These are phyloP conservation scores for Phaeosphaeria sp. DNA, from an alignment of 2,329 filamentous ascomycete species.

Conservation along the genomic window DNA sequence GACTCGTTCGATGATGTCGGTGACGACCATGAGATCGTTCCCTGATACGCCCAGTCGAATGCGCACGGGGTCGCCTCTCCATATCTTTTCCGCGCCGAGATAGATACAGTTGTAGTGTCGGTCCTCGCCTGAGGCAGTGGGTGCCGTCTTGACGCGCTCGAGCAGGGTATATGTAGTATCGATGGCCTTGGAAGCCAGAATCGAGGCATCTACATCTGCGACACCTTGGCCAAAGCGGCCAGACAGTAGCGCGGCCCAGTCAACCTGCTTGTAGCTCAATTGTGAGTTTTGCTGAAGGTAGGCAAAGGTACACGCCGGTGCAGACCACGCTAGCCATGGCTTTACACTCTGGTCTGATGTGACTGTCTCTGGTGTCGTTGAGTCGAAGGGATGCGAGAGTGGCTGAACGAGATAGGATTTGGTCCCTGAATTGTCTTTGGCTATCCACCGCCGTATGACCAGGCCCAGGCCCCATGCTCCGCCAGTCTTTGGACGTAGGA, in stretches of 20 bases:
- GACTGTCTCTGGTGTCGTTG: constrained; percentile 52
- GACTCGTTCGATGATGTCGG: constrained; percentile 52
- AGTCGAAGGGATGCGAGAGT: constrained; percentile 54
- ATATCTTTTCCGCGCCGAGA: constrained; percentile 66
- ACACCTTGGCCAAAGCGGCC: constrained; percentile 58
- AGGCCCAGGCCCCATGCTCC: constrained; percentile 62
- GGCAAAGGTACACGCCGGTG: constrained; percentile 58
- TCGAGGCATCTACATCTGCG: constrained; percentile 63
- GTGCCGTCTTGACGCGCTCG: constrained; percentile 51
- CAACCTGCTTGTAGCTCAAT: constrained; percentile 56
- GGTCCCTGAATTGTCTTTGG: constrained; percentile 34
- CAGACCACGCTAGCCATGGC: constrained; percentile 66
- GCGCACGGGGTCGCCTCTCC: constrained; percentile 65
- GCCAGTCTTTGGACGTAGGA: constrained; percentile 52
- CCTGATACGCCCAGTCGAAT: constrained; percentile 51
- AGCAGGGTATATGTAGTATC: constrained; percentile 64
- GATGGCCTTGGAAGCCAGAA: constrained; percentile 63
- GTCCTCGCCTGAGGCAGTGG: constrained; percentile 49
- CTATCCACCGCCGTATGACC: constrained; percentile 55
- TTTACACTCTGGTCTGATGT: constrained; percentile 55
- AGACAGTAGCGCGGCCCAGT: constrained; percentile 56
- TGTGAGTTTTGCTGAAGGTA: constrained; percentile 51
- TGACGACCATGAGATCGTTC: constrained; percentile 58
- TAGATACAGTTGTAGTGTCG: constrained; percentile 62
- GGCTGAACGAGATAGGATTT: constrained; percentile 56